Percentiles rank a stretch among this genome's conserved stretches.
These are phyloP conservation scores for Gaultheria prostrata DNA, from an alignment of 148 eudicot species.

Conservation along the genomic window DNA sequence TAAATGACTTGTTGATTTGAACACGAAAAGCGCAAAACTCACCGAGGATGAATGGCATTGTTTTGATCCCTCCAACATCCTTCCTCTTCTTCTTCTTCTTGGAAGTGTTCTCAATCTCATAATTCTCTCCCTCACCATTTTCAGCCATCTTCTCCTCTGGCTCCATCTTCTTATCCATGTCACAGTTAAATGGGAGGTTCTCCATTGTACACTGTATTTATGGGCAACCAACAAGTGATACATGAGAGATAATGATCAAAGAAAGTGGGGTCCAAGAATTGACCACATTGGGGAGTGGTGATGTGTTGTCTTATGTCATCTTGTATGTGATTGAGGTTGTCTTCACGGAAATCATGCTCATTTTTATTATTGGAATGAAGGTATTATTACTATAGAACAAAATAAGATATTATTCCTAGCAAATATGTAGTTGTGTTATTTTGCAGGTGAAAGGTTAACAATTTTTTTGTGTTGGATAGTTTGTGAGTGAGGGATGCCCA, in stretches of 20 bases:
- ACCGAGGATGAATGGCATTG: constrained; percentile 87
- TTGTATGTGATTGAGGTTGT: background rate
- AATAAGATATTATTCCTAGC: background rate
- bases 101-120: constrained; percentile 18
- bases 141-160: background rate
- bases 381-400: background rate
- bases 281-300: background rate
- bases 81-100: constrained; percentile 16
- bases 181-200: background rate
- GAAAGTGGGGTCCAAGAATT: background rate
- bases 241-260: background rate
- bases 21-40: background rate
- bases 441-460: too few relatives aligned
- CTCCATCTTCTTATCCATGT: constrained; percentile 1
- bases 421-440: too few relatives aligned
- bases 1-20: background rate
- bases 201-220: background rate
- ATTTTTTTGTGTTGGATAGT: too few relatives aligned
- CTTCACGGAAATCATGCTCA: background rate
- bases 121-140: constrained; percentile 20
- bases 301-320: constrained; percentile 7
- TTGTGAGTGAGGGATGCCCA: background rate
- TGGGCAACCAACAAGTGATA: background rate
- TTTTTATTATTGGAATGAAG: background rate
- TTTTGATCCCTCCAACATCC: constrained; percentile 59